These are phyloP conservation scores for Chlorella ohadii DNA, from an alignment of 139 green algal genomes.

Conservation along the genomic window DNA sequence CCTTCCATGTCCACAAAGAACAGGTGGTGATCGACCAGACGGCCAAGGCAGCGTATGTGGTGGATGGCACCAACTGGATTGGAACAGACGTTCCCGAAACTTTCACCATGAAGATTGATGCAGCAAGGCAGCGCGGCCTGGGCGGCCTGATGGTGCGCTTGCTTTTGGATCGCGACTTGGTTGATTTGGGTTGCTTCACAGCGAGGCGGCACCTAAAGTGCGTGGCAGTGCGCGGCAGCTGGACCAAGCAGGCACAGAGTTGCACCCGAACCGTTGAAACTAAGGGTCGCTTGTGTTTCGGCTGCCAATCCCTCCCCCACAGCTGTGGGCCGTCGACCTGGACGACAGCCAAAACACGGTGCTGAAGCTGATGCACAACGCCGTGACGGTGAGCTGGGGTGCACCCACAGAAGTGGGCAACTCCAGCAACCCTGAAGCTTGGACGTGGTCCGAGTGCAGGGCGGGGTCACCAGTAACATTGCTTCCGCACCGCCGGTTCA, in stretches of 20 bases:
- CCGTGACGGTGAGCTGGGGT: too few species aligned
- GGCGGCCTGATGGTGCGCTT: constrained; percentile 34
- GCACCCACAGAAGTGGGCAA: background rate
- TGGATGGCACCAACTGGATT: constrained; percentile 23
- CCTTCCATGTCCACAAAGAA: too few species aligned
- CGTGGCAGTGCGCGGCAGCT: too few species aligned
- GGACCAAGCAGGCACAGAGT: too few species aligned
- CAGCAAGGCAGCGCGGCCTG: constrained; percentile 10
- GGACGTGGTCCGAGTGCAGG: too few species aligned
- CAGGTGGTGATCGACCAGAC: constrained; percentile 15
- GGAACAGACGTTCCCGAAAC: constrained; percentile 29
- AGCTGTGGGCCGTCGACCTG: constrained; percentile 25
- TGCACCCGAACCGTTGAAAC: too few species aligned
- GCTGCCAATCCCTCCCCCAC: too few species aligned
- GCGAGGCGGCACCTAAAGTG: background rate
- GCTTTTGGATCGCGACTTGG: too few species aligned
- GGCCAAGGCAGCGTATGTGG: constrained; percentile 33
- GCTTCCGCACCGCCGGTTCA: too few species aligned
- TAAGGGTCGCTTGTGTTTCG: too few species aligned
- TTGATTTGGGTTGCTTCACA: background rate
- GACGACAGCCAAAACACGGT: constrained; percentile 10
- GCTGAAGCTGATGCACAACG: constrained; percentile 6
- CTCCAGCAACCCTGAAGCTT: background rate
- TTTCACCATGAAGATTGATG: constrained; percentile 32
- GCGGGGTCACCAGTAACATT: too few species aligned